Conservation (phyloP, 2,329 filamentous ascomycete species). For the Colletotrichum aenigma region DNA sequence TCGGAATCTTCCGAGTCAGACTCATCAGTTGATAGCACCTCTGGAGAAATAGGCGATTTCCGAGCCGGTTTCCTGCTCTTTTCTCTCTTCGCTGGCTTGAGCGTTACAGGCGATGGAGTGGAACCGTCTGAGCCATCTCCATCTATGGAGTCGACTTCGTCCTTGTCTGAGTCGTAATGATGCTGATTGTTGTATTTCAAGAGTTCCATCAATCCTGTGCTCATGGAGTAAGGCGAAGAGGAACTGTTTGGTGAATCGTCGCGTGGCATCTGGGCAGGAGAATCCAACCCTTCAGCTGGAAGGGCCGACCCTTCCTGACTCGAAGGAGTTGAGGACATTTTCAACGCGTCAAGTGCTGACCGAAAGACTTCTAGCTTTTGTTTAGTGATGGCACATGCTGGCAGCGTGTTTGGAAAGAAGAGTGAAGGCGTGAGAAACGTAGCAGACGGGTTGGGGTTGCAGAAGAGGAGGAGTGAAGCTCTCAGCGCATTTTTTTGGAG, state of each 20-base stretch:
- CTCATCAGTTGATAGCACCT: background rate
- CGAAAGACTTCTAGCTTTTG: background rate
- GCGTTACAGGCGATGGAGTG: background rate
- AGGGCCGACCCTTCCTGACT: background rate
- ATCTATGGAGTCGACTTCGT: conserved; percentile 15
- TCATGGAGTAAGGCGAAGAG: background rate
- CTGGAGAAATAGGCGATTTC: background rate
- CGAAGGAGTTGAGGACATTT: background rate
- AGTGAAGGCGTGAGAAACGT: background rate
- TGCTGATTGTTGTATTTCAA: background rate
- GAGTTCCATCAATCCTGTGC: background rate
- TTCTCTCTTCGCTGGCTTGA: background rate
- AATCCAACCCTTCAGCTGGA: background rate
- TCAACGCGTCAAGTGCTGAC: background rate
- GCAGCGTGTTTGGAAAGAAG: background rate
- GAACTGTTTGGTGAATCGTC: background rate
- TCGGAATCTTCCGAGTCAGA: background rate
- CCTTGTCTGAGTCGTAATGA: conserved; percentile 1
- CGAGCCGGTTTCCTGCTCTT: background rate
- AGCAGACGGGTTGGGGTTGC: background rate
- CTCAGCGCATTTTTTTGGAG: background rate
- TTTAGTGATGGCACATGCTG: background rate
- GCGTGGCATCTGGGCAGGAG: background rate
- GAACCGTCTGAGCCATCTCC: background rate
- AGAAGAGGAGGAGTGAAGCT: background rate